Percentiles rank a stretch among this genome's conserved stretches.
Evolutionary conservation across 208 protist species (phyloP).

Genomic region (Lotmaria passim): DNA sequence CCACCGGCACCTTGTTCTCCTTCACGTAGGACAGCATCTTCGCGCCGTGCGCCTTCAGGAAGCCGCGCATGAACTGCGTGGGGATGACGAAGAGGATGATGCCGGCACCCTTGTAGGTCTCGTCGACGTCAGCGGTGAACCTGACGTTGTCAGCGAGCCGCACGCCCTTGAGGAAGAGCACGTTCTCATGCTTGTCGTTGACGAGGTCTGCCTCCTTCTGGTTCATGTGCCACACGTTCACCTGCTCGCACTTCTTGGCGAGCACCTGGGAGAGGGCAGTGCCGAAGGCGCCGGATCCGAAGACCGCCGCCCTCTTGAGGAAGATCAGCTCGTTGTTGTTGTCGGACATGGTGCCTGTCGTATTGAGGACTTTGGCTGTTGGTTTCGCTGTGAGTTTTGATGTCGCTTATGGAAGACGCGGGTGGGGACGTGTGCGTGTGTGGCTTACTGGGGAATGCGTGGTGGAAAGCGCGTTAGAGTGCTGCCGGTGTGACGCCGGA

Average conservation of each 20-base stretch:
- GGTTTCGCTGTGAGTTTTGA: conserved; percentile 1
- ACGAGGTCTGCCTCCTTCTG: conserved; percentile 59
- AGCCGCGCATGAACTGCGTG: conserved; percentile 85
- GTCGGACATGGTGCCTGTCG: conserved; percentile 11
- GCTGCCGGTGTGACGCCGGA: no score
- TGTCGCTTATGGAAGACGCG: not conserved
- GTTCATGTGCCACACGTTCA: conserved; percentile 82
- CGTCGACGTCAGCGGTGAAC: conserved; percentile 63
- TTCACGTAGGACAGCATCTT: conserved; percentile 49
- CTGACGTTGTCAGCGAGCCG: conserved; percentile 60
- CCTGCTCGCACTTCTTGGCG: conserved; percentile 67
- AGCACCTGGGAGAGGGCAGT: conserved; percentile 73
- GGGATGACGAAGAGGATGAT: conserved; percentile 87
- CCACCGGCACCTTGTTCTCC: conserved; percentile 53
- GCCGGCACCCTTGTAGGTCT: conserved; percentile 54
- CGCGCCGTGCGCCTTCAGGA: conserved; percentile 58
- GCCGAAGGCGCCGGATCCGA: conserved; percentile 88
- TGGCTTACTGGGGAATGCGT: no score
- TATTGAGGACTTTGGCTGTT: not conserved
- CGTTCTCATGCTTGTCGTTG: conserved; percentile 78
- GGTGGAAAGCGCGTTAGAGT: no score
- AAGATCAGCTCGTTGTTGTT: conserved; percentile 44
- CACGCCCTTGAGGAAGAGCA: conserved; percentile 75
- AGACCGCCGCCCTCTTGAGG: conserved; percentile 68
- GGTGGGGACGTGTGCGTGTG: not conserved